These are phyloP conservation scores for Yarrowia deformans DNA, from an alignment of 805 yeast genomes.

Conservation along the genomic window DNA sequence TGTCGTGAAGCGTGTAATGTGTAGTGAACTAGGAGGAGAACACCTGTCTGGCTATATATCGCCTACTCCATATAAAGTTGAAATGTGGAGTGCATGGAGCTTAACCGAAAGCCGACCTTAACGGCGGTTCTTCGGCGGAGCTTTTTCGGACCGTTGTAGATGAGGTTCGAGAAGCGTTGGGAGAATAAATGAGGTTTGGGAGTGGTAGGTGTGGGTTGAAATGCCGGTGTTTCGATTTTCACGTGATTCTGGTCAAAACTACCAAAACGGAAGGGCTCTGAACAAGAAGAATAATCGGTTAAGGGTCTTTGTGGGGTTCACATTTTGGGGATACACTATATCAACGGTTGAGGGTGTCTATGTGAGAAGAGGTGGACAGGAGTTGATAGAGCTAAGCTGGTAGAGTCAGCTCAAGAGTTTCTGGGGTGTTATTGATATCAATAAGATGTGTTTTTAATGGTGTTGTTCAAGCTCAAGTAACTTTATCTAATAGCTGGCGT, in stretches of 20 bases:
- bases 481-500: too few species aligned
- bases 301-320: not conserved
- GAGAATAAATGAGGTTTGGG: not conserved
- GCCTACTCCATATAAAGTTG: slow-evolving; percentile 2
- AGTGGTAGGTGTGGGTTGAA: not conserved
- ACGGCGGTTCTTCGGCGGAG: slow-evolving; percentile 16
- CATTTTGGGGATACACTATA: not conserved
- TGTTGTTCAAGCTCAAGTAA: too few species aligned
- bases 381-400: too few species aligned
- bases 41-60: not conserved
- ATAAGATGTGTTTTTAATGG: too few species aligned
- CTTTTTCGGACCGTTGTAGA: not conserved
- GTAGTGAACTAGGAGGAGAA: not conserved
- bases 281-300: not conserved
- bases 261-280: not conserved
- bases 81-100: slow-evolving; percentile 33
- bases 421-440: too few species aligned
- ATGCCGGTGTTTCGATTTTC: not conserved
- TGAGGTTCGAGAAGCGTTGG: not conserved
- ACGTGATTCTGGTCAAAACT: not conserved
- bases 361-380: too few species aligned
- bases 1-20: too few species aligned
- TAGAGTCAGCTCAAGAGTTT: too few species aligned
- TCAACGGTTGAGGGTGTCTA: too few species aligned
- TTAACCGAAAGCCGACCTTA: slow-evolving; percentile 17